A percentile compares a stretch with the other conserved stretches of the same genome.
Evolutionary conservation across 768 basidiomycete species (phyloP).

Genomic region (Mycena venus): DNA sequence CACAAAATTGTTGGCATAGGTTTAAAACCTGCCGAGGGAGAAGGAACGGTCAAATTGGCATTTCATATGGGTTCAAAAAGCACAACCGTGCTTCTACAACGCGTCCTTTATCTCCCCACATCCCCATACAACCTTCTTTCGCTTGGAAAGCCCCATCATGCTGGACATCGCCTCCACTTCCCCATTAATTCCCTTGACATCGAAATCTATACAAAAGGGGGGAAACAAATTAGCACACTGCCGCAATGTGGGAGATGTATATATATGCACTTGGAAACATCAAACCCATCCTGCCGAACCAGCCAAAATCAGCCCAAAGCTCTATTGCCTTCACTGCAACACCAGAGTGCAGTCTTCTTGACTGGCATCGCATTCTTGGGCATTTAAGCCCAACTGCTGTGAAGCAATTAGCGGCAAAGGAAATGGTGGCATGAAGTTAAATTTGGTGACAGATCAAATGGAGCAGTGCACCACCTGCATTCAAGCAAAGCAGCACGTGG

Average conservation of each 20-base stretch:
- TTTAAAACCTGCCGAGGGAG: background rate
- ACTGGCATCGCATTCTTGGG: background rate
- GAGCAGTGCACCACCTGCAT: background rate
- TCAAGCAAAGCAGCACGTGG: background rate
- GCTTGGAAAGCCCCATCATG: conserved; percentile 3
- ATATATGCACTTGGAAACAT: conserved; percentile 10
- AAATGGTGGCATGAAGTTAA: background rate
- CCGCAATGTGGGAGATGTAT: background rate
- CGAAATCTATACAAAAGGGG: background rate
- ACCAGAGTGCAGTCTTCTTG: background rate
- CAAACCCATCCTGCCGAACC: background rate
- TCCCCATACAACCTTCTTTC: conserved; percentile 10
- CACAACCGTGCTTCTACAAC: background rate
- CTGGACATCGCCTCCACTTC: background rate
- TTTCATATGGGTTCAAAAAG: background rate
- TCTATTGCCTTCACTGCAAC: background rate
- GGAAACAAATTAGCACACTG: conserved; percentile 1
- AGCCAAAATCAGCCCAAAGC: background rate
- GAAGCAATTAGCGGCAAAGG: background rate
- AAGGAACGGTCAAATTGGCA: background rate
- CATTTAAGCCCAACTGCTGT: background rate
- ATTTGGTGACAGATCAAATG: background rate
- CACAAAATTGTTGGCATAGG: background rate
- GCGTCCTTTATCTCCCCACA: conserved; percentile 11
- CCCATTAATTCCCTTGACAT: background rate